A percentile compares a stretch with the other conserved stretches of the same genome.
Evolutionary conservation across 1,284 basidiomycete genomes (phyloP).

Genomic region (Ustilago nuda): DNA sequence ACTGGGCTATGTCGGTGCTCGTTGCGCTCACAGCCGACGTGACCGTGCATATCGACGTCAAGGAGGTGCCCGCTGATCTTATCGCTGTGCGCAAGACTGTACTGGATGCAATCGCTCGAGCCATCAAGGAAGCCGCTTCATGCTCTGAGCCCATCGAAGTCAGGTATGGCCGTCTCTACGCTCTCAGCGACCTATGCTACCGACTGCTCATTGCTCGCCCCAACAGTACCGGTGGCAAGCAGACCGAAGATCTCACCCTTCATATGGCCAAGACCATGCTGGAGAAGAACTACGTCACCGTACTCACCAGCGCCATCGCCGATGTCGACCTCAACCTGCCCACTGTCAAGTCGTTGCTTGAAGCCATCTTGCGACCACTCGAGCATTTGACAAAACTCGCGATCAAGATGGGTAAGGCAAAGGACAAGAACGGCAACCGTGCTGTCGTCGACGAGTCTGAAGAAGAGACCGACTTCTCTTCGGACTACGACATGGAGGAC

Average conservation of each 20-base stretch:
- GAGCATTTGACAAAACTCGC: slow-evolving; percentile 95
- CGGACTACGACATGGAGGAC: slow-evolving; percentile 54
- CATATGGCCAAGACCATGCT: slow-evolving; percentile 98
- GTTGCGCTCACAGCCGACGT: slow-evolving; percentile 91
- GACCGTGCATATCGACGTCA: slow-evolving; percentile 75
- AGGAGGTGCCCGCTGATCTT: slow-evolving; percentile 78
- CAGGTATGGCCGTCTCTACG: slow-evolving; percentile 88
- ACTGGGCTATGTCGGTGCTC: slow-evolving; percentile 89
- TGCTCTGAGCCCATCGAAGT: slow-evolving; percentile 78
- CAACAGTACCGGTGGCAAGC: slow-evolving; percentile 70
- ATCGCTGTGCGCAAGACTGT: slow-evolving; percentile 88
- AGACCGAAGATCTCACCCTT: slow-evolving; percentile 81
- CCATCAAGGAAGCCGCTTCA: slow-evolving; percentile 82
- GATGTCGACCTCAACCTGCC: slow-evolving; percentile 98
- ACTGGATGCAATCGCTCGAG: slow-evolving; percentile 85
- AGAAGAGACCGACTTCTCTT: slow-evolving; percentile 40
- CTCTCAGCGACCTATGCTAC: slow-evolving; percentile 87
- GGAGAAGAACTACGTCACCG: slow-evolving; percentile 94
- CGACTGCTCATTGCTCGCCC: slow-evolving; percentile 83
- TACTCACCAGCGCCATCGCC: slow-evolving; percentile 86
- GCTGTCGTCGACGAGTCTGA: slow-evolving; percentile 43
- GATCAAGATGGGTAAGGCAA: slow-evolving; percentile 91
- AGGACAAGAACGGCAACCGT: slow-evolving; percentile 36
- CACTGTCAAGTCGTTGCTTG: slow-evolving; percentile 84
- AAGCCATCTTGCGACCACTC: slow-evolving; percentile 86